Percentiles rank a stretch among this genome's conserved stretches.
Conservation (phyloP, 805 yeast species). For the Candida boidinii region DNA sequence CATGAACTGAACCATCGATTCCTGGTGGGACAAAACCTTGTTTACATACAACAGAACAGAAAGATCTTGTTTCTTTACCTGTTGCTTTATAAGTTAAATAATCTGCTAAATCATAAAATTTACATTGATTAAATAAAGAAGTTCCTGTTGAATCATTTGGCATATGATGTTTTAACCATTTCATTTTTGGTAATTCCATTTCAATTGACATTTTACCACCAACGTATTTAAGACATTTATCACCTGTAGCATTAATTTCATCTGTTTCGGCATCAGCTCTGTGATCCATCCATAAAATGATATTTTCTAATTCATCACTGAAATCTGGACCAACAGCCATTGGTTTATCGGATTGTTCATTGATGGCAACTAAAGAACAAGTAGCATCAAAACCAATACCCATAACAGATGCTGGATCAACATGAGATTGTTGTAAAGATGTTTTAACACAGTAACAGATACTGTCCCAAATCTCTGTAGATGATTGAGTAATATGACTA, state of each 20-base stretch:
- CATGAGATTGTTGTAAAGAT: constrained; percentile 65
- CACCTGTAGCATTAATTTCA: constrained; percentile 71
- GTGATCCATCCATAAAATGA: constrained; percentile 98
- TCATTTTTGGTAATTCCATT: constrained; percentile 96
- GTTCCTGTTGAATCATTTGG: constrained; percentile 35
- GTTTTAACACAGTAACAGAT: constrained; percentile 76
- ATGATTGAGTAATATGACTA: constrained; percentile 73
- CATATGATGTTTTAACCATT: constrained; percentile 87
- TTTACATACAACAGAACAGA: constrained; percentile 88
- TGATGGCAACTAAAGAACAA: constrained; percentile 82
- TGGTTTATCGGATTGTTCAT: constrained; percentile 57
- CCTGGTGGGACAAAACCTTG: constrained; percentile 93
- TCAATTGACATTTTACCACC: constrained; percentile 98
- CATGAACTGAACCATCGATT: constrained; percentile 75
- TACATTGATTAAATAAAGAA: constrained; percentile 42
- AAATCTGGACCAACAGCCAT: constrained; percentile 92
- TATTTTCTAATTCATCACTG: constrained; percentile 61
- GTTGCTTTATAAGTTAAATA: constrained; percentile 89
- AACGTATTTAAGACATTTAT: constrained; percentile 77
- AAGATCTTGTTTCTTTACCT: constrained; percentile 77
- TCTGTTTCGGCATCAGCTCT: constrained; percentile 79
- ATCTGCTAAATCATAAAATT: constrained; percentile 91
- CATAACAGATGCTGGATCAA: constrained; percentile 56
- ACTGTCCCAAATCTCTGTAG: constrained; percentile 86
- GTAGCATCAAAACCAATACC: constrained; percentile 98